Evolutionary conservation across 768 basidiomycete genomes (phyloP), one percentile per base, ranked within the genome.

Genomic region (Auriculariales sp.): DNA sequence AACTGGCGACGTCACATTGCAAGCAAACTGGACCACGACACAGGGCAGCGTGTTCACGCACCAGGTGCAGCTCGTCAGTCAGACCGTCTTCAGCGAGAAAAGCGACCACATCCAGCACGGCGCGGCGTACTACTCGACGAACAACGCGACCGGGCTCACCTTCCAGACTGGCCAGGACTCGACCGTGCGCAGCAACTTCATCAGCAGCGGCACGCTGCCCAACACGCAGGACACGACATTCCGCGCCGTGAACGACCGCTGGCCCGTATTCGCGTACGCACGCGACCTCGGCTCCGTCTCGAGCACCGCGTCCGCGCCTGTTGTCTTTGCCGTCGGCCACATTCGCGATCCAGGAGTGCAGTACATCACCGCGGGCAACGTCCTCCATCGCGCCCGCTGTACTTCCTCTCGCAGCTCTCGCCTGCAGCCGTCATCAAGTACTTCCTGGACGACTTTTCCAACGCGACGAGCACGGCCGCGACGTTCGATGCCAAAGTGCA

Each of bases 31-130:
- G 82, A 68, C 66, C 25, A 79, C 68, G 19, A 64, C 69, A 4
- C 67, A 68, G 4, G 68, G 49, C 35, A 66, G 15, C 57, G 58
- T 36, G 59, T 74, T 47, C 76, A 74, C 57, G 61, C 68, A 60
- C 46, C 53, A 56, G 27, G 53, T 59, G 14, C 48, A 50, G 24
- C 52, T 60, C 22, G 45, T 36, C 9, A 51, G 53, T 24, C 53
- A 55, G 32, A 29, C 30, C 9, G 25, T 39, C 22, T 60, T 58
- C 46, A 52, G 50, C 0, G 82, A 83, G 58, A 56, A 71, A 48
- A 65, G 65, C 28, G 79, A 82, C 55, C 78, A 75, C 55, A 78
- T 74, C 4, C 74, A 79, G 65, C 50, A 82, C 61, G 80, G 81
- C n/a, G 74, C 76, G 22, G 77, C 72, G 2, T 78, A 71, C 60